A percentile compares a stretch with the other conserved stretches of the same genome.
Evolutionary conservation across 2,329 filamentous ascomycete species (phyloP).

Genomic region (Pyricularia sp.): DNA sequence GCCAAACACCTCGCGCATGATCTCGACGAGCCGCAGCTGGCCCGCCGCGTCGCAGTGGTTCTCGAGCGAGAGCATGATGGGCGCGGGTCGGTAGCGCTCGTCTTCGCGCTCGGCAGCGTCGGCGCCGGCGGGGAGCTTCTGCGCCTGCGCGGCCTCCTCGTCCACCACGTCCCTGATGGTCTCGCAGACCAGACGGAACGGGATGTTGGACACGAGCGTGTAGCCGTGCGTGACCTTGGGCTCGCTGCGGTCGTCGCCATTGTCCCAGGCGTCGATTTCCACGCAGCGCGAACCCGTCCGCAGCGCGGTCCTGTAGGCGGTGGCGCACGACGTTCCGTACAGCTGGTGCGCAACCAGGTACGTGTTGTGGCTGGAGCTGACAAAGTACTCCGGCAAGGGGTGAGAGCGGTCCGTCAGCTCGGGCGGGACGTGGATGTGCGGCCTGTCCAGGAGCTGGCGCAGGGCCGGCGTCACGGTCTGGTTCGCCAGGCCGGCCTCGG

Average conservation of each 20-base stretch:
- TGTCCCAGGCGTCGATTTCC: constrained; percentile 66
- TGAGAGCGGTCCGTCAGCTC: constrained; percentile 46
- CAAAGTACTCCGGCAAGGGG: constrained; percentile 60
- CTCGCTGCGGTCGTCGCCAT: constrained; percentile 36
- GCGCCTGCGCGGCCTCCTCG: constrained; percentile 37
- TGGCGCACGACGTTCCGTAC: constrained; percentile 51
- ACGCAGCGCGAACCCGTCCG: constrained; percentile 58
- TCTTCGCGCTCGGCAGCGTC: constrained; percentile 18
- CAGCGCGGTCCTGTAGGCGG: constrained; percentile 54
- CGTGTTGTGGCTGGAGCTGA: constrained; percentile 66
- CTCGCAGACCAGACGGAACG: constrained; percentile 56
- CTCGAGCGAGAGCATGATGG: constrained; percentile 56
- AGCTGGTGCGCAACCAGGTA: constrained; percentile 64
- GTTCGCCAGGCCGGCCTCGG: constrained; percentile 31
- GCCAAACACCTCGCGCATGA: constrained; percentile 56
- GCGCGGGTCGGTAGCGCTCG: constrained; percentile 34
- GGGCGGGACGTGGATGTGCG: constrained; percentile 47
- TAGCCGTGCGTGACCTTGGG: constrained; percentile 65
- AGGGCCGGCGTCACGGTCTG: constrained; percentile 32
- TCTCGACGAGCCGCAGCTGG: constrained; percentile 51
- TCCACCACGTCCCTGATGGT: constrained; percentile 55
- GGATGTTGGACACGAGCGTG: constrained; percentile 56
- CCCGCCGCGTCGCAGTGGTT: constrained; percentile 55
- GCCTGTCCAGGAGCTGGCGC: constrained; percentile 40
- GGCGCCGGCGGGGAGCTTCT: constrained; percentile 5